These are phyloP conservation scores for Licmophora abbreviata DNA, from an alignment of 108 stramenopile species.

Conservation along the genomic window DNA sequence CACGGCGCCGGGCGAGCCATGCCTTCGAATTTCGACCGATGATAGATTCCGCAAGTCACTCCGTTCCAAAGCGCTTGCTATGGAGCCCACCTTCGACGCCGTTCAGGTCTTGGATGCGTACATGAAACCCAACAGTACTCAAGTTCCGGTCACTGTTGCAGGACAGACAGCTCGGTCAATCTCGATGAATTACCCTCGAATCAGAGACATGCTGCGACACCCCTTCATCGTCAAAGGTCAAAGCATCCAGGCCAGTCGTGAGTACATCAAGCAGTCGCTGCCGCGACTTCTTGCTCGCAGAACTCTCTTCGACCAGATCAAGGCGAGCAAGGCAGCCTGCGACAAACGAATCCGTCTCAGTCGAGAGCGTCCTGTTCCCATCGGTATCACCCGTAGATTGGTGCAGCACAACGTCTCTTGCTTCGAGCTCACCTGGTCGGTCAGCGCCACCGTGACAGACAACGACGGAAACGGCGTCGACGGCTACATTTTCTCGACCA, in stretches of 20 bases:
- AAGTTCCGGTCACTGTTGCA: constrained; percentile 31
- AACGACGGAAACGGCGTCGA: constrained; percentile 37
- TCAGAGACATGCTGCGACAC: constrained; percentile 25
- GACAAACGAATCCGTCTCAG: constrained; percentile 10
- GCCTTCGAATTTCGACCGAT: constrained; percentile 34
- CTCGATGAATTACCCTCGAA: constrained; percentile 29
- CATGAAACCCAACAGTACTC: constrained; percentile 56
- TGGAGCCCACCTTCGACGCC: constrained; percentile 40
- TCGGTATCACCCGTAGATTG: constrained; percentile 28
- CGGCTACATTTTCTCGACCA: constrained; percentile 49
- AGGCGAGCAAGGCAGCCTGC: background rate
- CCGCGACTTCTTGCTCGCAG: constrained; percentile 42
- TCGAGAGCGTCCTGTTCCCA: constrained; percentile 37
- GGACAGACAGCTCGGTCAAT: constrained; percentile 13
- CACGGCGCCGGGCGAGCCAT: constrained; percentile 62
- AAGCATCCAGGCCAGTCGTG: constrained; percentile 32
- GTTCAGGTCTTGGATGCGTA: constrained; percentile 37
- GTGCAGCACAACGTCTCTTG: constrained; percentile 25
- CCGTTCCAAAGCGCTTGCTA: constrained; percentile 41
- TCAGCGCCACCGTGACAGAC: constrained; percentile 36
- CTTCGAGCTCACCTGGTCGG: constrained; percentile 51
- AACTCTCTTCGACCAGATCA: constrained; percentile 24
- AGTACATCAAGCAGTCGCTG: constrained; percentile 40
- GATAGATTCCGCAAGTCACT: constrained; percentile 44
- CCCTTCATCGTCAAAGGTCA: constrained; percentile 51